Evolutionary conservation across 768 basidiomycete species (phyloP), one percentile per base, ranked within the genome.

Genomic region (Amanita rubescens): DNA sequence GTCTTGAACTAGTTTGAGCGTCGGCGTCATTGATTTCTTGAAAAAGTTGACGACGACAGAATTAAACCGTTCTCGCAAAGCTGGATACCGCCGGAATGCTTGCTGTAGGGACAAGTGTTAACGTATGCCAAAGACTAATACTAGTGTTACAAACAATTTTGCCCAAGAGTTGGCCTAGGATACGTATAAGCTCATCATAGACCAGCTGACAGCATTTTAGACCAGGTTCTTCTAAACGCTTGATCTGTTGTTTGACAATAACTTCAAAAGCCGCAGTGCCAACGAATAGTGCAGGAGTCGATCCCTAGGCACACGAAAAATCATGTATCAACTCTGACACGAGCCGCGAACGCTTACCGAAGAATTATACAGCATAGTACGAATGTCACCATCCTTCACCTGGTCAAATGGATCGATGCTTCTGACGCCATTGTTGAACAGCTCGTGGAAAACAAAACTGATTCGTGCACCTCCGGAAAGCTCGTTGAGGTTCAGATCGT

Each of bases 241-340:
- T 89, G 69, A 99, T 99, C 71, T 99, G 96, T 67, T 98, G 92
- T 75, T 98, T 99, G 61, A 98, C 92, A 60, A 99, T 98, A 56
- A 94, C 91, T 63, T 99, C 96, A 62, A 99, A 99, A 6, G 95
- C 96, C 55, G 90, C 85, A 0, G 96, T 95, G 17, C 95, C 94
- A 47, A 99, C 94, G 66, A 99, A 98, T 5, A 99, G 76, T 0
- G 94, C 85, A 19, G 96, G 96, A 1, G 94, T 95, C 5, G 93
- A 96, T 65, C 96, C 96, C 87, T 93, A 57, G 37, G 20, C 15
- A n/a, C 6, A 25, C 22, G n/a, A 50, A 25, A 27, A 15, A n/a
- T n/a, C 52, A 8, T 27, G 17, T 33, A 30, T 14, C 2, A 22
- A 5, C 27, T 19, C 49, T 10, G 39, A 51, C 17, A 20, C n/a